A percentile compares a stretch with the other conserved stretches of the same genome.
phyloP scores from a whole-genome alignment of 352 stramenopile genomes.

The Phytophthora megakarya region DNA sequence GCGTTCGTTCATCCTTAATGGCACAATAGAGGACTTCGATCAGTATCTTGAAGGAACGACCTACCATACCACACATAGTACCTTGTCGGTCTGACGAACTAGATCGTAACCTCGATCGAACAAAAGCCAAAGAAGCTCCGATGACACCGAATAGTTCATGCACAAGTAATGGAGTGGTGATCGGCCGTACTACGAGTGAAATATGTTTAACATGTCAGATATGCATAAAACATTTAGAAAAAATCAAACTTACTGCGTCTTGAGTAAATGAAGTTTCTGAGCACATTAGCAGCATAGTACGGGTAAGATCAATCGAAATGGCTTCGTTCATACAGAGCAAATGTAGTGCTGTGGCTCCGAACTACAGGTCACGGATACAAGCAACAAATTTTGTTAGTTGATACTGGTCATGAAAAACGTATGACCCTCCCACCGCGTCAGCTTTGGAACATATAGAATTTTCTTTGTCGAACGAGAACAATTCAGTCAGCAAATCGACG shows the following conservation, averaged over 20 bases:
- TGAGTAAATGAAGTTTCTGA: conserved; percentile 46
- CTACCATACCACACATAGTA: conserved; percentile 10
- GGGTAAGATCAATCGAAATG: conserved; percentile 42
- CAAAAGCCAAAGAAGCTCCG: conserved; percentile 74
- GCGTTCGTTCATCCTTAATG: conserved; percentile 55
- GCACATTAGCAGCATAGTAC: conserved; percentile 48
- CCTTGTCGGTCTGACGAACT: conserved; percentile 57
- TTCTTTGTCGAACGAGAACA: conserved; percentile 47
- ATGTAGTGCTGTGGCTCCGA: conserved; percentile 63
- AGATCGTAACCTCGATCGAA: conserved; percentile 65
- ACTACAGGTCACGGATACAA: conserved; percentile 30
- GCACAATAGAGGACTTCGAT: background rate
- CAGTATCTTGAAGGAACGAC: background rate
- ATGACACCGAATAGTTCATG: conserved; percentile 57
- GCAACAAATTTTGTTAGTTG: background rate
- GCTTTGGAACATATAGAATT: conserved; percentile 26
- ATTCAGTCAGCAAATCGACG: conserved; percentile 41
- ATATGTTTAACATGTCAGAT: conserved; percentile 24
- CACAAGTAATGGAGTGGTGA: conserved; percentile 78
- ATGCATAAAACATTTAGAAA: conserved; percentile 9
- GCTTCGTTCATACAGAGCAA: conserved; percentile 69
- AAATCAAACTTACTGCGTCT: conserved; percentile 47
- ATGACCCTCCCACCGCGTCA: conserved; percentile 18
- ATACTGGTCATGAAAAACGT: background rate
- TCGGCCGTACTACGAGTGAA: conserved; percentile 42